These are phyloP conservation scores for Pythium phragmitis DNA, from an alignment of 352 stramenopile genomes.

Conservation along the genomic window DNA sequence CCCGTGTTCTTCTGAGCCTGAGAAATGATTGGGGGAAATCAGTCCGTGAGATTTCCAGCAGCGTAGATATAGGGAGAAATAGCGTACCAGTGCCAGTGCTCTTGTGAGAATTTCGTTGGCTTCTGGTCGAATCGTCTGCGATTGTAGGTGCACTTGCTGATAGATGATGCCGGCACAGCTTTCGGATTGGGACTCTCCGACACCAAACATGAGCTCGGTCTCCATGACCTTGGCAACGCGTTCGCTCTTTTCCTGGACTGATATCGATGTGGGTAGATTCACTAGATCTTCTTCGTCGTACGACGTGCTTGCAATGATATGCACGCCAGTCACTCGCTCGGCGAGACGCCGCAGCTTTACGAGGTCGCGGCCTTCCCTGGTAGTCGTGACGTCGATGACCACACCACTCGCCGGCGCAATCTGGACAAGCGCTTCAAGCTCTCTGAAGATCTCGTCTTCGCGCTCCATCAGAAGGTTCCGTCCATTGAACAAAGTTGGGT, in stretches of 20 bases:
- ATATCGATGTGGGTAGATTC: slow-evolving; percentile 20
- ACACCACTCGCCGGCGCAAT: slow-evolving; percentile 21
- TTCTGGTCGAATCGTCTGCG: slow-evolving; percentile 6
- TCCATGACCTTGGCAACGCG: slow-evolving; percentile 53
- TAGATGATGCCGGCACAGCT: slow-evolving; percentile 58
- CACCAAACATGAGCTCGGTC: slow-evolving; percentile 69
- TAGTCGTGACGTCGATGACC: slow-evolving; percentile 55
- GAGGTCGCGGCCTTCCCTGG: slow-evolving; percentile 46
- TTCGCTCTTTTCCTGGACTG: slow-evolving; percentile 39
- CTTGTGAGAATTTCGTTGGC: slow-evolving; percentile 35
- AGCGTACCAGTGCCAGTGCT: slow-evolving; percentile 38
- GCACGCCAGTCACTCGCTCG: slow-evolving; percentile 35
- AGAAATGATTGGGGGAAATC: not conserved
- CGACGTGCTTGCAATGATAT: slow-evolving; percentile 58
- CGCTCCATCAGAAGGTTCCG: slow-evolving; percentile 59
- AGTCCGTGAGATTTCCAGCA: slow-evolving; percentile 2
- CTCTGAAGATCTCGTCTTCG: slow-evolving; percentile 76
- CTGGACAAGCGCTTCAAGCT: slow-evolving; percentile 43
- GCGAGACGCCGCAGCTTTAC: slow-evolving; percentile 23
- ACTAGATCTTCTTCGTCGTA: slow-evolving; percentile 36
- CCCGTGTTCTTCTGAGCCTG: slow-evolving; percentile 54
- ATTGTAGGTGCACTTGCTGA: slow-evolving; percentile 49
- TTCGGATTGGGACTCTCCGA: slow-evolving; percentile 24
- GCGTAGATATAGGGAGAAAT: not conserved
- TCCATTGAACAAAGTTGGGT: slow-evolving; percentile 36